Conservation (phyloP, 2,329 filamentous ascomycete species). For the Neopestalotiopsis sp. region DNA sequence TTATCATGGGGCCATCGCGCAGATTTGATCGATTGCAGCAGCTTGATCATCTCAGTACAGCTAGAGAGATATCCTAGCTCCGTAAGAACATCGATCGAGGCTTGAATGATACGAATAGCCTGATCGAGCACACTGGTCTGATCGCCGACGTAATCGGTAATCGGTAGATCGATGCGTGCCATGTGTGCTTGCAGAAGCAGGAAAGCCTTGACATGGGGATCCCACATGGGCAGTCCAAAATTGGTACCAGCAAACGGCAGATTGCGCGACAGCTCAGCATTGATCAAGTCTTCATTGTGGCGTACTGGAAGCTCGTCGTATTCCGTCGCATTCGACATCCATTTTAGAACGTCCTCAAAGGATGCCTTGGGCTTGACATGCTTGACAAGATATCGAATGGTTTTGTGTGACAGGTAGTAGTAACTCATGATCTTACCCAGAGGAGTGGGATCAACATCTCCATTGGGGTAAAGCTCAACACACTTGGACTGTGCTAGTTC, state of each 20-base stretch:
- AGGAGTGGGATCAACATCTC: slow-evolving; percentile 86
- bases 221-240: slow-evolving; percentile 90
- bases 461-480: slow-evolving; percentile 81
- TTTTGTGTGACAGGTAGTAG: slow-evolving; percentile 96
- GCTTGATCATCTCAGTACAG: slow-evolving; percentile 78
- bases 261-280: slow-evolving; percentile 83
- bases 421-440: slow-evolving; percentile 99
- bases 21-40: slow-evolving; percentile 91
- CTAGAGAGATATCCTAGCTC: slow-evolving; percentile 85
- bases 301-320: slow-evolving; percentile 98
- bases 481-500: slow-evolving; percentile 87
- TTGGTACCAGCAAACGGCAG: slow-evolving; percentile 66
- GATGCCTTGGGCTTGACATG: slow-evolving; percentile 76
- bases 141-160: slow-evolving; percentile 96
- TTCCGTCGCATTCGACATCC: slow-evolving; percentile 93
- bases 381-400: slow-evolving; percentile 81
- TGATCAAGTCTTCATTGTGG: slow-evolving; percentile 98
- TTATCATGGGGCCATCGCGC: slow-evolving; percentile 89
- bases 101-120: slow-evolving; percentile 95
- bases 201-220: slow-evolving; percentile 97
- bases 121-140: slow-evolving; percentile 90
- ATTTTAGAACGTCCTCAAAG: slow-evolving; percentile 83
- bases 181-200: slow-evolving; percentile 94
- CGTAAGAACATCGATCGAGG: slow-evolving; percentile 89
- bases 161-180: slow-evolving; percentile 88